These are phyloP conservation scores for Cyberlindnera suaveolens DNA, from an alignment of 805 yeast species.

Conservation along the genomic window DNA sequence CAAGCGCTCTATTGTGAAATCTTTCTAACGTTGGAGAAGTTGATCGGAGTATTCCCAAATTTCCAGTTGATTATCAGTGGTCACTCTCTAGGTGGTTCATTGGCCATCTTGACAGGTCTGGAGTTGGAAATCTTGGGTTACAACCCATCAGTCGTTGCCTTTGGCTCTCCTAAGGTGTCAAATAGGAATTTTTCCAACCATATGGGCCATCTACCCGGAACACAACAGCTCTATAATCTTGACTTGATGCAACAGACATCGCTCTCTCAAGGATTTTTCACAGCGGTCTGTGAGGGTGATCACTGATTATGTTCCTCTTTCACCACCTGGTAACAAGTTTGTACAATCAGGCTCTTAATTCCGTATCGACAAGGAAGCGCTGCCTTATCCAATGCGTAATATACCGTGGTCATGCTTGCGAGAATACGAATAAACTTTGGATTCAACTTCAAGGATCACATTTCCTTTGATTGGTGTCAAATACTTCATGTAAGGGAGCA, in stretches of 20 bases:
- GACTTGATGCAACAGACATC: slow-evolving; percentile 4
- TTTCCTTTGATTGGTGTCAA: slow-evolving; percentile 11
- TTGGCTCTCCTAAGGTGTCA: slow-evolving; percentile 67
- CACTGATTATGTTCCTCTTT: slow-evolving; percentile 42
- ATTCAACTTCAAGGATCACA: slow-evolving; percentile 14
- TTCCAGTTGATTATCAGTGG: slow-evolving; percentile 55
- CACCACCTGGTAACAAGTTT: slow-evolving; percentile 46
- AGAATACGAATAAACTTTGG: slow-evolving; percentile 7
- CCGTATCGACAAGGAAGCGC: slow-evolving; percentile 28
- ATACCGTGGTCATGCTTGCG: slow-evolving; percentile 13
- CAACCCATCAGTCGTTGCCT: slow-evolving; percentile 51
- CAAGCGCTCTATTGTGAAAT: slow-evolving; percentile 26
- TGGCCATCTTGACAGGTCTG: slow-evolving; percentile 55
- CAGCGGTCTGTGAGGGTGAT: slow-evolving; percentile 51
- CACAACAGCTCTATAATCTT: slow-evolving; percentile 19
- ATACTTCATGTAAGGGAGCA: slow-evolving; percentile 17
- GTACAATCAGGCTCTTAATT: slow-evolving; percentile 30
- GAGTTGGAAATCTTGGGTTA: slow-evolving; percentile 53
- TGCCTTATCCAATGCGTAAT: slow-evolving; percentile 29
- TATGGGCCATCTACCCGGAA: slow-evolving; percentile 44
- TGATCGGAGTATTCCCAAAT: slow-evolving; percentile 36
- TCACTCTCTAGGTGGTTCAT: slow-evolving; percentile 73
- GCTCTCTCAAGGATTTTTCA: slow-evolving; percentile 33
- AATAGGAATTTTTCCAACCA: slow-evolving; percentile 43
- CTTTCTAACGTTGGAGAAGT: slow-evolving; percentile 24